Base-by-base conservation (phyloP, 2,329 filamentous ascomycete genomes). In the Pezicula carpinea region DNA sequence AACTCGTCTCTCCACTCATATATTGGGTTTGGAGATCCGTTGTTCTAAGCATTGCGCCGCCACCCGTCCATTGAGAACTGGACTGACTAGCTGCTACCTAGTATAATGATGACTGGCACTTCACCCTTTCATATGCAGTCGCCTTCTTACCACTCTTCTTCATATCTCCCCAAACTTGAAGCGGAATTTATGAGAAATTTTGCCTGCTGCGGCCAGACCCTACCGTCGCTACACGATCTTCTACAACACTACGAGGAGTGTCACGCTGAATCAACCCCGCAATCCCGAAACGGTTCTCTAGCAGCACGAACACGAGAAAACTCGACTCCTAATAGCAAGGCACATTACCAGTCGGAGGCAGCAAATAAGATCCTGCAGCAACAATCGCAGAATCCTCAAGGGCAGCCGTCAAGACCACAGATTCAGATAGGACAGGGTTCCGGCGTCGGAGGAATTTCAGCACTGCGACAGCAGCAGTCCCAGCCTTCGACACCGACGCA, bases 111-210 rank as follows among this genome's bases (percentile, higher is more conserved):
- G 88, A 83, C 89, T 50, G 91, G 93, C 61, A 96, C 90, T 15
- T 97, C 93, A n/a, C 93, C 93, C 10, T 95, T 92, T 62, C 76
- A 82, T 50, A 80, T 91, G 59, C 86, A 91, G 66, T 95, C 91
- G n/a, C 89, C 93, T 0, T 96, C 92, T 1, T 95, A 89, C 60
- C 92, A 97, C 68, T 97, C 92, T 1, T 95, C 91, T 6, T 97
- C 93, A 21, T 97, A 97, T 65, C 79, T 96, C 1, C 92, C 91
- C 8, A 96, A 96, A 68, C 82, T 96, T 63, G 93, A 99, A 69
- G 92, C 92, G 52, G 93, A 92, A 63, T 99, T 96, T 67, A 95
- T 97, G 89, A 86, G 86, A 68, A 91, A 97, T 70, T 97, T 97
- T 69, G 86, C 86, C 44, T 99, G 93, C 72, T 99, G 93, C 69